These are phyloP conservation scores for Cryoendolithus antarcticus DNA, from an alignment of 2,329 filamentous ascomycete genomes.

Conservation along the genomic window DNA sequence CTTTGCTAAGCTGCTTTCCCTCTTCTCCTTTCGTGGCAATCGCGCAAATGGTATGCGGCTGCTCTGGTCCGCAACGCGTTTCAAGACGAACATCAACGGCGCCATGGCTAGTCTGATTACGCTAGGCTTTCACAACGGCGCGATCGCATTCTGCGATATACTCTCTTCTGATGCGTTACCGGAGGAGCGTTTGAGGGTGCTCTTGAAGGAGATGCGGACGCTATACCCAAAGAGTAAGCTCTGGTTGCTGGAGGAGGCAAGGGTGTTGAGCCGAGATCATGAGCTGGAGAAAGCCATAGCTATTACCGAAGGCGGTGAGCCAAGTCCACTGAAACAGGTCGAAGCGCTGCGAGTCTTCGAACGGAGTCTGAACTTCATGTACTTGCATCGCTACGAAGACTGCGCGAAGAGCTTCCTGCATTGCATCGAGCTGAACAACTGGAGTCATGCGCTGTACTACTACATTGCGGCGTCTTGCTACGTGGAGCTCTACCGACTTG, in stretches of 20 bases:
- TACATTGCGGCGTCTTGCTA: constrained; percentile 73
- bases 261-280: constrained; percentile 56
- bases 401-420: constrained; percentile 63
- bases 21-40: constrained; percentile 86
- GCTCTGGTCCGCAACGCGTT: constrained; percentile 82
- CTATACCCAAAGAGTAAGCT: constrained; percentile 72
- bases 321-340: constrained; percentile 73
- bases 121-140: constrained; percentile 76
- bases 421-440: constrained; percentile 67
- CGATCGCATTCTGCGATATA: constrained; percentile 81
- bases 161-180: constrained; percentile 60
- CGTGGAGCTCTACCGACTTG: constrained; percentile 65
- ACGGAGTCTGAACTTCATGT: constrained; percentile 65
- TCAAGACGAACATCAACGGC: constrained; percentile 73
- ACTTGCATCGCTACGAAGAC: constrained; percentile 60
- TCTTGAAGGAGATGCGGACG: constrained; percentile 61
- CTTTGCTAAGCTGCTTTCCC: constrained; percentile 72
- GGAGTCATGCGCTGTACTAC: constrained; percentile 82
- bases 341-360: constrained; percentile 79
- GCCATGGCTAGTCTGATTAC: constrained; percentile 73
- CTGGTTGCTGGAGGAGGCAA: constrained; percentile 80
- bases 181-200: constrained; percentile 47
- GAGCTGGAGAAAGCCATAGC: constrained; percentile 56
- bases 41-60: constrained; percentile 68
- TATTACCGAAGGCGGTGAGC: constrained; percentile 30